Evolutionary conservation across 1,139 yeast species (phyloP), one percentile per base, ranked within the genome.

Genomic region (Geotrichum aggregatum): DNA sequence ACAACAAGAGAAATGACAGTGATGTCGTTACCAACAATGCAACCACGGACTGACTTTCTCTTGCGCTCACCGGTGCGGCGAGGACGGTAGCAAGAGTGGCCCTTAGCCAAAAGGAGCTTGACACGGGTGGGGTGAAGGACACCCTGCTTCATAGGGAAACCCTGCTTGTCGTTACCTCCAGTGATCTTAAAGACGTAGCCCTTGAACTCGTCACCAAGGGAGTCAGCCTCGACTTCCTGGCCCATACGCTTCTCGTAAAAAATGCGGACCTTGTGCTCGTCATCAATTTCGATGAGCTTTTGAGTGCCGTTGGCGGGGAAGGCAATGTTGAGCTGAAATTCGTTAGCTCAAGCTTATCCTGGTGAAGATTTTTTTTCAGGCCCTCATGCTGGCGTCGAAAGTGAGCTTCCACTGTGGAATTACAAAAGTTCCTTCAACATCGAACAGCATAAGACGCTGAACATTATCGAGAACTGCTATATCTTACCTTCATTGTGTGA

Each of bases 121-220:
- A 94, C 98, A 86, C 98, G 95, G 84, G 95, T 88, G 78, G 98
- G 98, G 82, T 88, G 95, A 84, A 92, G 82, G 66, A 92, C 98
- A 84, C 97, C 97, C 81, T 92, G 98, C 79, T 91, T 92, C 98
- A 94, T 92, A 80, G 98, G 98, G 96, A 92, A 94, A 82, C 98
- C 98, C 83, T 92, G 98, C 82, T 92, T 92, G 82, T 92, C 98
- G 87, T 94, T 94, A 85, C 98, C 98, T 75, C 98, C 98, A 69
- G 98, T 80, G 77, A 92, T 91, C 83, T 84, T 92, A 87, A 92
- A 91, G 74, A 89, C 77, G 91, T 92, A 92, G 72, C 98, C 98
- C 80, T 89, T 91, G 94, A 91, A 91, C 80, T 91, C 98, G 71
- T 94, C 98, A 72, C 96, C 95, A 70, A 92, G 86, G 65, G 88